A percentile compares a stretch with the other conserved stretches of the same genome.
Conservation (phyloP, 2,329 filamentous ascomycete genomes). For the Pseudovirgaria hyperparasitica region DNA sequence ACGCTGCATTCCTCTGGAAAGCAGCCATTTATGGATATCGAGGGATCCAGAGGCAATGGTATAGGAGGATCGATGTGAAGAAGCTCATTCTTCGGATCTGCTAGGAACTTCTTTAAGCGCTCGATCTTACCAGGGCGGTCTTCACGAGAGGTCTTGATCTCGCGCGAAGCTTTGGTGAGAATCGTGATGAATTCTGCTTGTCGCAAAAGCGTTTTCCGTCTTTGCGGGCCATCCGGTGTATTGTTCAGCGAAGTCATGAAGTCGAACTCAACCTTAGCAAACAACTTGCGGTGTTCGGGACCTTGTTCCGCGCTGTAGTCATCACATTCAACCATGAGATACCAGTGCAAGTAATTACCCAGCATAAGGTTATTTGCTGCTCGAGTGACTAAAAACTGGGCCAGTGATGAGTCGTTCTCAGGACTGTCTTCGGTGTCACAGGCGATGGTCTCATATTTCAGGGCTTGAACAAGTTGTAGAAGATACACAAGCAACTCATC, state of each 20-base stretch:
- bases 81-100: slow-evolving; percentile 84
- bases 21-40: slow-evolving; percentile 64
- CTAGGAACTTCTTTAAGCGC: slow-evolving; percentile 68
- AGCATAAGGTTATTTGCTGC: slow-evolving; percentile 81
- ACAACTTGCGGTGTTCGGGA: slow-evolving; percentile 67
- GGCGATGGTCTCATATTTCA: slow-evolving; percentile 76
- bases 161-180: slow-evolving; percentile 75
- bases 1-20: slow-evolving; percentile 76
- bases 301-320: slow-evolving; percentile 65
- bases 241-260: slow-evolving; percentile 84
- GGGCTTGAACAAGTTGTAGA: slow-evolving; percentile 83
- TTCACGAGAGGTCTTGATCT: slow-evolving; percentile 70
- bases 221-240: slow-evolving; percentile 55
- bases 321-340: slow-evolving; percentile 94
- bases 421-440: slow-evolving; percentile 33
- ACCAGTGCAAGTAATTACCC: slow-evolving; percentile 96
- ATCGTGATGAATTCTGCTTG: slow-evolving; percentile 86
- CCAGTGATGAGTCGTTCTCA: slow-evolving; percentile 66
- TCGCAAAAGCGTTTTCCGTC: slow-evolving; percentile 62
- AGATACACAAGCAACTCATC: slow-evolving; percentile 84
- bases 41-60: slow-evolving; percentile 78
- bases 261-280: slow-evolving; percentile 86
- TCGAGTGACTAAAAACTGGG: slow-evolving; percentile 75
- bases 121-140: slow-evolving; percentile 72
- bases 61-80: slow-evolving; percentile 72